These are phyloP conservation scores for Camellia lanceoleosa DNA, from an alignment of 148 eudicot species.

Conservation along the genomic window DNA sequence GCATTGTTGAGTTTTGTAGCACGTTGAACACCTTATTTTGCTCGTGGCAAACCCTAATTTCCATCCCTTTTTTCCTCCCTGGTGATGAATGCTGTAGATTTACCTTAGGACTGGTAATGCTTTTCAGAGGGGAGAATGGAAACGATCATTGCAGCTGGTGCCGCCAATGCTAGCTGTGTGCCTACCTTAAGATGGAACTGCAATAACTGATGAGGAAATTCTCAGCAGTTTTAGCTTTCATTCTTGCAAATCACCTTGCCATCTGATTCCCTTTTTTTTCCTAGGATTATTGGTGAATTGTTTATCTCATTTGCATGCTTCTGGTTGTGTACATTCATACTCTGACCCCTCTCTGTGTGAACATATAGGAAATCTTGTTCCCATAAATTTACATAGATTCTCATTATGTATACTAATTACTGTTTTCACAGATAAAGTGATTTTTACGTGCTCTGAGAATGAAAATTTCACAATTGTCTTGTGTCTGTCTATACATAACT, in stretches of 20 bases:
- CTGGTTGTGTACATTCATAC: conserved; percentile 4
- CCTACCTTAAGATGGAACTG: conserved; percentile 63
- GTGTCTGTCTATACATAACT: too few species aligned
- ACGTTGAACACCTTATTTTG: not conserved
- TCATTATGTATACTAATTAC: not conserved
- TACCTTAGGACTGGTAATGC: conserved; percentile 49
- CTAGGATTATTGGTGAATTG: not conserved
- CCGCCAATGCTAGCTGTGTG: conserved; percentile 63
- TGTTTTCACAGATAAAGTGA: not conserved
- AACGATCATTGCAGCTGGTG: conserved; percentile 69
- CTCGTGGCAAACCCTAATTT: not conserved
- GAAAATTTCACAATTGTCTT: not conserved
- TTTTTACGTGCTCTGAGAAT: not conserved
- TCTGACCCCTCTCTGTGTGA: not conserved
- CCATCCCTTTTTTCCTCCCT: too few species aligned
- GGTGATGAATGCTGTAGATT: conserved; percentile 35
- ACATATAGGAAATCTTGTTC: not conserved
- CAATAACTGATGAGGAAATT: conserved; percentile 10
- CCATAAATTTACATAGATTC: not conserved
- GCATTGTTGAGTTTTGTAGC: not conserved
- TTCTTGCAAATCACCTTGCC: too few species aligned
- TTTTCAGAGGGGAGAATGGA: conserved; percentile 56
- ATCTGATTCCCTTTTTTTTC: not conserved
- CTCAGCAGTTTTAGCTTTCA: not conserved
- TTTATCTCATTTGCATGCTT: not conserved